Base-by-base conservation (phyloP, 208 protist species). In the Jaenimonas drosophilae region DNA sequence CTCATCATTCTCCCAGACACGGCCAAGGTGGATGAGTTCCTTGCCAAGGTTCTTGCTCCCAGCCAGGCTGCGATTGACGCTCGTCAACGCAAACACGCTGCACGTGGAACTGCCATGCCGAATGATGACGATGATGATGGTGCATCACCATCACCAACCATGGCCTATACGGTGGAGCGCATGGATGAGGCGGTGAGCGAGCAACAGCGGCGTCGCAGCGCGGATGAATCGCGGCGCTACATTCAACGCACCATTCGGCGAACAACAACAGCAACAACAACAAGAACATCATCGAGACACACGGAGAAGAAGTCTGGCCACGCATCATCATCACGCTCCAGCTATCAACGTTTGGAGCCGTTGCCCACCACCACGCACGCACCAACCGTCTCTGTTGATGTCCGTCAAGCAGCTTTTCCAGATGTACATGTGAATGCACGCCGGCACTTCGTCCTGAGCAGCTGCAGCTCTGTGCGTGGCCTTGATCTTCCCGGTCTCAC, bases 1-100 rank as follows among this genome's bases (percentile, higher is more conserved):
- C 55, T 91, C 14, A 21, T 86, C 3, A 67, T 91, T 28, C 52
- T 91, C 19, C 75, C 82, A 1, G 72, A 91, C 48, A 76, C 57
- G 2, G 55, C 61, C 7, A 44, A 74, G 20, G 62, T 65, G 11
- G 49, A 68, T 2, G 33, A 33, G 25, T 91, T 91, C 36, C 23
- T 80, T 4, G 25, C 42, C n/a, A 17, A 65, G 11, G 75, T 85
- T 25, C 64, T 88, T n/a, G 41, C 55, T 21, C 82, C 82, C 5
- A 63, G 47, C 28, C 76, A 86, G 49, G 24, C 20, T 0, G 54
- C 2, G 28, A 19, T 67, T 14, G 26, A 39, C n/a, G n/a, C n/a
- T n/a, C n/a, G n/a, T n/a, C n/a, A n/a, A n/a, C n/a, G n/a, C n/a
- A n/a, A n/a, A n/a, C n/a, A n/a, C n/a, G n/a, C n/a, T n/a, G n/a